Evolutionary conservation across 2,329 filamentous ascomycete genomes (phyloP).

Genomic region (Kalmusia sp.): DNA sequence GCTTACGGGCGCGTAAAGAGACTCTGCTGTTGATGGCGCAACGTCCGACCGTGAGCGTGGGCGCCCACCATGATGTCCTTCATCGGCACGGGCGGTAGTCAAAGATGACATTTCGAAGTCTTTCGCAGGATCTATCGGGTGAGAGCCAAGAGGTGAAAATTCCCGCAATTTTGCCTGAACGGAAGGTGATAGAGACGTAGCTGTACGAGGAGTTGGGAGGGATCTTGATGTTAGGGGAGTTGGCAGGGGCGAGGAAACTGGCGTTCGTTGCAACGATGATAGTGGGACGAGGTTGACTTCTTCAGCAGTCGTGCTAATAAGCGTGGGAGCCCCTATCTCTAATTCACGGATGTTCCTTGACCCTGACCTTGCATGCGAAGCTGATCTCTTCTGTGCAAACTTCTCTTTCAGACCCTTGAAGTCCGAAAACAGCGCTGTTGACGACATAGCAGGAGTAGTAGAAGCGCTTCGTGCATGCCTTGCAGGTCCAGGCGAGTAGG

Average conservation of each 20-base stretch:
- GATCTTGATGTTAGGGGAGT: conserved; percentile 4
- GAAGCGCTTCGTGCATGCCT: conserved; percentile 40
- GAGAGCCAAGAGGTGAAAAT: conserved; percentile 41
- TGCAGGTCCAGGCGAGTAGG: conserved; percentile 30
- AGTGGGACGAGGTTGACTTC: conserved; percentile 36
- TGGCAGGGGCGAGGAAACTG: conserved; percentile 22
- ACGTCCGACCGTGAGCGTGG: conserved; percentile 32
- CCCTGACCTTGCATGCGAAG: conserved; percentile 26
- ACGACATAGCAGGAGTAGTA: conserved; percentile 34
- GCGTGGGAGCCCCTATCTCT: conserved; percentile 40
- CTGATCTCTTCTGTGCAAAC: conserved; percentile 34
- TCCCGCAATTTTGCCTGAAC: conserved; percentile 16
- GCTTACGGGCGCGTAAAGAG: conserved; percentile 7
- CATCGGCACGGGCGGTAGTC: conserved; percentile 9
- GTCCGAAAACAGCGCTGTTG: conserved; percentile 37
- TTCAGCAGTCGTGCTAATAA: conserved; percentile 41
- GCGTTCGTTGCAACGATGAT: conserved; percentile 37
- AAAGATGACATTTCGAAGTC: conserved; percentile 25
- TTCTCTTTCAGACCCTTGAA: conserved; percentile 42
- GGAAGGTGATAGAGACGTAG: conserved; percentile 22
- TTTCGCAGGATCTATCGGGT: conserved; percentile 34
- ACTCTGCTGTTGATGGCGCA: background rate
- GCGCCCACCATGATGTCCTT: conserved; percentile 17
- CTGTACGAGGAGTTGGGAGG: background rate
- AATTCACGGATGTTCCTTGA: conserved; percentile 33